Conservation (phyloP, 2,329 filamentous ascomycete genomes). For the Arthrinium phaeospermum region DNA sequence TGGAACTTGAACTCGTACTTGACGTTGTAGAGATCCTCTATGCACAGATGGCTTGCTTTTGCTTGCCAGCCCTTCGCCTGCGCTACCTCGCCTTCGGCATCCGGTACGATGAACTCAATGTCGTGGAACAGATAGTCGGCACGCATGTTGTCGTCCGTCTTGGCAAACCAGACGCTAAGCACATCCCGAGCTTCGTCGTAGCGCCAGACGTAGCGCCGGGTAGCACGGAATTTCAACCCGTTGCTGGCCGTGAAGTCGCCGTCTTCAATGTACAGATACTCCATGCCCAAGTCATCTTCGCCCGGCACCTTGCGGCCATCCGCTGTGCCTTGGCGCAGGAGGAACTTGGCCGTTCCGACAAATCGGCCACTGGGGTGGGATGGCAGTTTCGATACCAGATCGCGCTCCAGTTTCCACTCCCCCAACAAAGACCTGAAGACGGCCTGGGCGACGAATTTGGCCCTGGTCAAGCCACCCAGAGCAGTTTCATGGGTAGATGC, state of each 20-base stretch:
- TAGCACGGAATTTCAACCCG: slow-evolving; percentile 64
- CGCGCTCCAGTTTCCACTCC: slow-evolving; percentile 67
- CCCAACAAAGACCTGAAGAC: slow-evolving; percentile 76
- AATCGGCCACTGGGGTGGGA: slow-evolving; percentile 70
- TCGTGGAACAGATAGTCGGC: slow-evolving; percentile 80
- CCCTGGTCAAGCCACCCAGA: slow-evolving; percentile 47
- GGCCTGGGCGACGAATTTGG: slow-evolving; percentile 65
- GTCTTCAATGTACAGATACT: slow-evolving; percentile 74
- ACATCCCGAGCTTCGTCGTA: slow-evolving; percentile 66
- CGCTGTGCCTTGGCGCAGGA: slow-evolving; percentile 63
- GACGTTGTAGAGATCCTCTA: slow-evolving; percentile 74
- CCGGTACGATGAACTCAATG: slow-evolving; percentile 62
- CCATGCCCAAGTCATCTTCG: slow-evolving; percentile 47
- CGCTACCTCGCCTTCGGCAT: slow-evolving; percentile 31
- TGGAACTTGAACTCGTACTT: slow-evolving; percentile 70
- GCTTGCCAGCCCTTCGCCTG: slow-evolving; percentile 62
- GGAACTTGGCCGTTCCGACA: slow-evolving; percentile 68
- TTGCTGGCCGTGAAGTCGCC: slow-evolving; percentile 66
- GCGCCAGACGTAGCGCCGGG: slow-evolving; percentile 73
- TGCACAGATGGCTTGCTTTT: slow-evolving; percentile 71
- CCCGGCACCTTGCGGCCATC: slow-evolving; percentile 48
- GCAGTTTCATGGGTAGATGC: slow-evolving; percentile 51
- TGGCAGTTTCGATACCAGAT: slow-evolving; percentile 58
- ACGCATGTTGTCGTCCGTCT: slow-evolving; percentile 62
- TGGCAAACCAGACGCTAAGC: slow-evolving; percentile 77